These are phyloP conservation scores for Penicillium macrosclerotiorum DNA, from an alignment of 495 filamentous ascomycete species.

Conservation along the genomic window DNA sequence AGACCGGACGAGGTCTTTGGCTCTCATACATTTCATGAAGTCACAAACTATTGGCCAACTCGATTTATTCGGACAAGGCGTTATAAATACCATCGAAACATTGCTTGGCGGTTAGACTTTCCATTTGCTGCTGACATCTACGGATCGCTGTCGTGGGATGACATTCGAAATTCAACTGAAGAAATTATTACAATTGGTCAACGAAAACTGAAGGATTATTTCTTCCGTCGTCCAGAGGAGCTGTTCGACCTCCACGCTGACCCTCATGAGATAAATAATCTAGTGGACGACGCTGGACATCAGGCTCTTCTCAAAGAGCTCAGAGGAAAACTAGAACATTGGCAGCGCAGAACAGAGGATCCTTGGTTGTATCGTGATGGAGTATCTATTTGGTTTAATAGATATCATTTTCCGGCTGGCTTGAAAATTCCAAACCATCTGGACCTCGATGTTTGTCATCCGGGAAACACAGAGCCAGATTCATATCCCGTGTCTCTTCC, in stretches of 20 bases:
- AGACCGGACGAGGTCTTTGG: slow-evolving; percentile 37
- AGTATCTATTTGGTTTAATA: slow-evolving; percentile 24
- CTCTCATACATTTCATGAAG: slow-evolving; percentile 51
- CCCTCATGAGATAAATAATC: slow-evolving; percentile 36
- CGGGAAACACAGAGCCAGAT: neutral
- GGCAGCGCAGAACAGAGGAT: slow-evolving; percentile 41
- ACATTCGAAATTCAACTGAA: slow-evolving; percentile 32
- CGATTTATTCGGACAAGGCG: slow-evolving; percentile 37
- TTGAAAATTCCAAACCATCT: slow-evolving; percentile 38
- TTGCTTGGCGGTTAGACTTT: slow-evolving; percentile 45
- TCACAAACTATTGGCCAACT: slow-evolving; percentile 48
- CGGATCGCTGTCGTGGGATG: slow-evolving; percentile 41
- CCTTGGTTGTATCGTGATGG: slow-evolving; percentile 44
- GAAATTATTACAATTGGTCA: slow-evolving; percentile 33
- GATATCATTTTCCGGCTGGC: slow-evolving; percentile 29
- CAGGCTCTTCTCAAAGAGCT: slow-evolving; percentile 19
- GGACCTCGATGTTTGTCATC: slow-evolving; percentile 31
- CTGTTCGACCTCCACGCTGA: slow-evolving; percentile 42
- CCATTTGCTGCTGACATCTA: slow-evolving; percentile 47
- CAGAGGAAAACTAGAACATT: slow-evolving; percentile 28
- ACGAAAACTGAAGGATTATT: slow-evolving; percentile 33
- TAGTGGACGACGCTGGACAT: slow-evolving; percentile 25
- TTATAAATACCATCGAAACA: slow-evolving; percentile 49
- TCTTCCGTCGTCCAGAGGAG: slow-evolving; percentile 40
- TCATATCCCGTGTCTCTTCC: neutral